phyloP scores from a whole-genome alignment of 2,329 filamentous ascomycete species.

The Triangularia verruculosa region DNA sequence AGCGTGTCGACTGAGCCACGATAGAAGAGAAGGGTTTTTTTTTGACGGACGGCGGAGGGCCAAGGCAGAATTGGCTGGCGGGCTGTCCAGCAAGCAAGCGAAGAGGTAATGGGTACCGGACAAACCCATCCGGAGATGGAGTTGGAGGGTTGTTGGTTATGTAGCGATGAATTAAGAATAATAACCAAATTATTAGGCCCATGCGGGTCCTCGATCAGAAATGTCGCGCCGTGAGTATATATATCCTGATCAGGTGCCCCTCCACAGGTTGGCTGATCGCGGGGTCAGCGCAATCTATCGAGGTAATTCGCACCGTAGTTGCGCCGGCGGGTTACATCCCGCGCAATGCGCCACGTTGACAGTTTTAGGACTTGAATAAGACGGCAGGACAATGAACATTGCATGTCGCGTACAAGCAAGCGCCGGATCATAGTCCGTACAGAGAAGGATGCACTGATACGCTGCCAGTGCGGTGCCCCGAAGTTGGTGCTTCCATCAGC shows the following conservation, averaged over 20 bases:
- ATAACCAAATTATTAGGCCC: neutral
- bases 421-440: neutral
- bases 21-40: neutral
- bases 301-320: neutral
- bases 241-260: neutral
- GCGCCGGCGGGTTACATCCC: constrained; percentile 7
- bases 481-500: neutral
- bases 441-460: constrained; percentile 12
- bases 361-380: constrained; percentile 2
- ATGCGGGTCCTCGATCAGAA: neutral
- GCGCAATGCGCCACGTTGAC: neutral
- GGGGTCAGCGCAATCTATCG: neutral
- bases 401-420: neutral
- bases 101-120: neutral
- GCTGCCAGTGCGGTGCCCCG: neutral
- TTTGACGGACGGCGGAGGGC: neutral
- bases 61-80: neutral
- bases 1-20: neutral
- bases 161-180: constrained; percentile 11
- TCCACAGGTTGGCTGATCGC: neutral
- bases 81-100: neutral
- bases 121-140: neutral
- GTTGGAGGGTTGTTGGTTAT: constrained; percentile 19
- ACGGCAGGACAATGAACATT: constrained; percentile 4
- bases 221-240: neutral